Evolutionary conservation across 1,284 basidiomycete genomes (phyloP).

Genomic region (Psilocybe mexicana): DNA sequence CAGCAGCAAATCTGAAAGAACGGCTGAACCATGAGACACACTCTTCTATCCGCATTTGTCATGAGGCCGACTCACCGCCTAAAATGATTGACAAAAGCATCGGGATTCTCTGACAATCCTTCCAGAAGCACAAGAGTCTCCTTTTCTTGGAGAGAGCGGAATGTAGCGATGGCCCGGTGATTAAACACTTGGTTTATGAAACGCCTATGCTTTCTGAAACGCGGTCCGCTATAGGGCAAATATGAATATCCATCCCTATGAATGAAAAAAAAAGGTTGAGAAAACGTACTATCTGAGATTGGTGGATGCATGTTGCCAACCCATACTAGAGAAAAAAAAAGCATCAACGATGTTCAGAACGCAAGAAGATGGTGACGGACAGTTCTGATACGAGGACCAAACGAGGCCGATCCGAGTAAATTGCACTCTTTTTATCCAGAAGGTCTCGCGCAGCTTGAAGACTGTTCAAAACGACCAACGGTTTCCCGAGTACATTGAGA

Average conservation of each 20-base stretch:
- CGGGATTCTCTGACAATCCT: conserved; percentile 38
- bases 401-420: conserved; percentile 51
- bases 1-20: conserved; percentile 42
- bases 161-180: conserved; percentile 37
- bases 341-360: neutral
- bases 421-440: conserved; percentile 46
- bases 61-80: conserved; percentile 33
- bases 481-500: conserved; percentile 40
- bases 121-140: conserved; percentile 41
- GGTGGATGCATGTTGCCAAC: conserved; percentile 45
- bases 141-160: conserved; percentile 42
- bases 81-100: conserved; percentile 41
- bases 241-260: conserved; percentile 8
- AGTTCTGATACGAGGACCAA: conserved; percentile 48
- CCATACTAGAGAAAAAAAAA: conserved; percentile 36
- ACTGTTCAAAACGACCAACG: conserved; percentile 45
- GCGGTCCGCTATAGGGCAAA: conserved; percentile 37
- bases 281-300: conserved; percentile 43
- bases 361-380: conserved; percentile 28
- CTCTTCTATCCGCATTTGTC: neutral
- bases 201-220: conserved; percentile 51
- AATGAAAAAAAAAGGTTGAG: conserved; percentile 1
- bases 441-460: conserved; percentile 44
- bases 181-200: conserved; percentile 51
- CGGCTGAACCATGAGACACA: neutral